Conservation (phyloP, 768 basidiomycete species). For the Sarcodon sp. region DNA sequence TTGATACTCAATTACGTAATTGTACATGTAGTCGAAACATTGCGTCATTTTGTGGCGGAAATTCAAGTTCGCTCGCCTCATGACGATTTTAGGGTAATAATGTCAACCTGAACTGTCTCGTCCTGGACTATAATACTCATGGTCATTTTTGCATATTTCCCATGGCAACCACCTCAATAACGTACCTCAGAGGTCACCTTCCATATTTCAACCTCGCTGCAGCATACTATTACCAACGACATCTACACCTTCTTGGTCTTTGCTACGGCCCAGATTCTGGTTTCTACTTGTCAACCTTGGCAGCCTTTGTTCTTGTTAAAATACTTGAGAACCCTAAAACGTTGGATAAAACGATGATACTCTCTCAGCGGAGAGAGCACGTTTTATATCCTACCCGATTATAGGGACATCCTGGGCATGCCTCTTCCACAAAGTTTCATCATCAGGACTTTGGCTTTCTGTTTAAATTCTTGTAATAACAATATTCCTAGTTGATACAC, state of each 20-base stretch:
- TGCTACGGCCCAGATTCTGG: conserved; percentile 17
- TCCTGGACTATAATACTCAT: no score
- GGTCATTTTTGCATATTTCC: no score
- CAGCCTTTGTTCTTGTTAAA: conserved; percentile 47
- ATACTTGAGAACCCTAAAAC: conserved; percentile 72
- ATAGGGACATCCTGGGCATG: conserved; percentile 64
- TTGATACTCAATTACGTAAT: no score
- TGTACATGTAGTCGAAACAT: no score
- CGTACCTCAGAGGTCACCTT: no score
- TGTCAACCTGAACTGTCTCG: no score
- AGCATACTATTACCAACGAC: conserved; percentile 17
- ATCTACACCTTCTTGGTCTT: conserved; percentile 17
- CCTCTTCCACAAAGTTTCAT: conserved; percentile 60
- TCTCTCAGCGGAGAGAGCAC: background rate
- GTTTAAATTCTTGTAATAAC: conserved; percentile 75
- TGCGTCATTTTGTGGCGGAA: no score
- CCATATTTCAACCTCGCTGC: conserved; percentile 79
- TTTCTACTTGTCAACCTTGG: conserved; percentile 29
- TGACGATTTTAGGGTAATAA: no score
- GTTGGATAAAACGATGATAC: background rate
- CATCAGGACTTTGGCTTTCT: conserved; percentile 51
- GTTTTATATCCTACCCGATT: conserved; percentile 54
- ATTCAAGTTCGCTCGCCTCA: no score
- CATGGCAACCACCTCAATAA: no score
- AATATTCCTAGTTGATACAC: no score